phyloP scores from a whole-genome alignment of 306 rosid genomes.

The Castanea mollissima region DNA sequence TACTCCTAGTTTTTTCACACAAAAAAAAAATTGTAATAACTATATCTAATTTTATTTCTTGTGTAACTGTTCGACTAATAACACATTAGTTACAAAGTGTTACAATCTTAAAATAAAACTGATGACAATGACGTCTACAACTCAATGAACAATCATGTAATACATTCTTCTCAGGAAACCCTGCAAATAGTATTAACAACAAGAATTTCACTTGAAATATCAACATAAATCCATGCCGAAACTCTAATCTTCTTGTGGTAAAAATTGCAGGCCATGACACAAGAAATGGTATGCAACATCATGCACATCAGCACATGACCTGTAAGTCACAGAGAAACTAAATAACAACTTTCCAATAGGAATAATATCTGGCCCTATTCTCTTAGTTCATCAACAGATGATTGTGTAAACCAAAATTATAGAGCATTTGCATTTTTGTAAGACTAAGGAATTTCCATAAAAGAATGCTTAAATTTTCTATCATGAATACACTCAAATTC shows the following conservation, averaged over 20 bases:
- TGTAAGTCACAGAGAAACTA: background rate
- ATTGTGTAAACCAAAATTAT: background rate
- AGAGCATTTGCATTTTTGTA: background rate
- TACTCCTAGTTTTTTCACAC: too few relatives aligned
- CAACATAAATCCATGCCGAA: background rate
- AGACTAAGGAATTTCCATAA: background rate
- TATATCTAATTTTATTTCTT: background rate
- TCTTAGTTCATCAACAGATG: background rate
- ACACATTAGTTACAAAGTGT: background rate
- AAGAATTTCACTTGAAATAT: background rate
- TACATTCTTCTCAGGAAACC: background rate
- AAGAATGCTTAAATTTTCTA: slow-evolving; percentile 6
- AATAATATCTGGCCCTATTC: background rate
- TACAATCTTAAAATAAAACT: background rate
- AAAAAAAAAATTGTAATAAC: too few relatives aligned
- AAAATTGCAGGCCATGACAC: background rate
- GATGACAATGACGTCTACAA: background rate
- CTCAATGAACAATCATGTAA: background rate
- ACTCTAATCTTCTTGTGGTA: background rate
- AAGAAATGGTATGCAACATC: background rate
- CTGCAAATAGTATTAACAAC: background rate
- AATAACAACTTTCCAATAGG: background rate
- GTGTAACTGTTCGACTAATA: background rate
- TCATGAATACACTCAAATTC: slow-evolving; percentile 6
- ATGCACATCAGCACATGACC: background rate